Percentiles rank a stretch among this genome's conserved stretches.
These are phyloP conservation scores for Entomortierella chlamydospora DNA, from an alignment of 192 early-diverging fungal genomes.

Conservation along the genomic window DNA sequence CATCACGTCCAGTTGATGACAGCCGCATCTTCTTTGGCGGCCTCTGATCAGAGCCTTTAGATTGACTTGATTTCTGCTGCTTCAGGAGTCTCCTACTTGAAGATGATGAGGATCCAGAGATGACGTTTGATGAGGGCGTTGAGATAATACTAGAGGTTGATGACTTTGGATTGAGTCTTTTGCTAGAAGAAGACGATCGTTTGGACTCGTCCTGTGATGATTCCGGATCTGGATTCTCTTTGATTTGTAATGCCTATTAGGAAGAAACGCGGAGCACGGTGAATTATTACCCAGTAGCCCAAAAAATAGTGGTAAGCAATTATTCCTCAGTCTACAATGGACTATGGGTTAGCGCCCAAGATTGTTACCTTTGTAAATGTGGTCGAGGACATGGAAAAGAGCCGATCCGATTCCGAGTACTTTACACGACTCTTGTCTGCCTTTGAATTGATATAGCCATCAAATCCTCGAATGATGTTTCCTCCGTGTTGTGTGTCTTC, in stretches of 20 bases:
- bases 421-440: constrained; percentile 71
- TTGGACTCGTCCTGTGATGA: constrained; percentile 51
- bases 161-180: constrained; percentile 30
- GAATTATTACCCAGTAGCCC: background rate
- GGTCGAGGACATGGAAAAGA: constrained; percentile 81
- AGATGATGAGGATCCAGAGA: constrained; percentile 12
- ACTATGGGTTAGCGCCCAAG: too few species aligned
- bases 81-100: constrained; percentile 31
- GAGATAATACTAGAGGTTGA: constrained; percentile 17
- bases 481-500: constrained; percentile 88
- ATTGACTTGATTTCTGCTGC: constrained; percentile 26
- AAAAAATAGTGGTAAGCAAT: too few species aligned
- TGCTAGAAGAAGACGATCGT: constrained; percentile 28
- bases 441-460: constrained; percentile 80
- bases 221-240: constrained; percentile 41
- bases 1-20: constrained; percentile 42
- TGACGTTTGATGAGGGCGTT: background rate
- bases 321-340: too few species aligned
- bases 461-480: constrained; percentile 91
- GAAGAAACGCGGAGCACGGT: background rate
- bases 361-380: constrained; percentile 44
- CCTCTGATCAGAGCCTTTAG: constrained; percentile 21
- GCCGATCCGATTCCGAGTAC: constrained; percentile 82
- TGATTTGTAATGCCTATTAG: constrained; percentile 47
- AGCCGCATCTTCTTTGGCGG: constrained; percentile 48